Conservation (phyloP, 495 filamentous ascomycete genomes). For the Recurvomyces mirabilis region DNA sequence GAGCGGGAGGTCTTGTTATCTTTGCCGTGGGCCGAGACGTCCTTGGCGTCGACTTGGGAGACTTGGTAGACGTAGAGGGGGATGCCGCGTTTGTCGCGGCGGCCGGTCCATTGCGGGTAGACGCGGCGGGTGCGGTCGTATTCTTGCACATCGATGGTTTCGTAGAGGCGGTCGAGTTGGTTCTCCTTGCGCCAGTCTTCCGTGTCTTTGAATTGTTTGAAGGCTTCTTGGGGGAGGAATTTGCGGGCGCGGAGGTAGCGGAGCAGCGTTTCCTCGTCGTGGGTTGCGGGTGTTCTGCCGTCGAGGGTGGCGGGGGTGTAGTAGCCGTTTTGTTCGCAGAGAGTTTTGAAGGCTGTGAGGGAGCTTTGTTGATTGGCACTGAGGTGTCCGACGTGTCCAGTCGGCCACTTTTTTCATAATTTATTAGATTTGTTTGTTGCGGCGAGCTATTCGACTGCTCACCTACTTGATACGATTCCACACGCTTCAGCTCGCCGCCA, state of each 20-base stretch:
- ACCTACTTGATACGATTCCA: conserved; percentile 18
- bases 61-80: conserved; percentile 85
- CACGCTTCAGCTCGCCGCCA: conserved; percentile 5
- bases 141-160: conserved; percentile 53
- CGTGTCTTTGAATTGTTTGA: conserved; percentile 74
- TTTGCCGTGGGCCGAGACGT: conserved; percentile 58
- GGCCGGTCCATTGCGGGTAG: conserved; percentile 91
- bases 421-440: conserved; percentile 15
- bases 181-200: conserved; percentile 79
- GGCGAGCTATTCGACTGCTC: not conserved
- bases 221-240: conserved; percentile 63
- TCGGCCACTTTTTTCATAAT: conserved; percentile 24
- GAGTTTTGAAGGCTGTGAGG: conserved; percentile 54
- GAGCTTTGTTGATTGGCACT: conserved; percentile 53
- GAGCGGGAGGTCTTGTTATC: conserved; percentile 3
- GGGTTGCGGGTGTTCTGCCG: conserved; percentile 41
- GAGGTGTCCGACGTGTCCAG: conserved; percentile 65
- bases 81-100: conserved; percentile 76
- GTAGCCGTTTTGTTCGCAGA: conserved; percentile 51
- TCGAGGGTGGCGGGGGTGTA: conserved; percentile 45
- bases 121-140: conserved; percentile 68
- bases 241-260: conserved; percentile 70
- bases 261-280: conserved; percentile 72
- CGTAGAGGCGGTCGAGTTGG: conserved; percentile 34
- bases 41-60: conserved; percentile 66